Evolutionary conservation across 352 stramenopile species (phyloP).

Genomic region (Phytophthora kernoviae): DNA sequence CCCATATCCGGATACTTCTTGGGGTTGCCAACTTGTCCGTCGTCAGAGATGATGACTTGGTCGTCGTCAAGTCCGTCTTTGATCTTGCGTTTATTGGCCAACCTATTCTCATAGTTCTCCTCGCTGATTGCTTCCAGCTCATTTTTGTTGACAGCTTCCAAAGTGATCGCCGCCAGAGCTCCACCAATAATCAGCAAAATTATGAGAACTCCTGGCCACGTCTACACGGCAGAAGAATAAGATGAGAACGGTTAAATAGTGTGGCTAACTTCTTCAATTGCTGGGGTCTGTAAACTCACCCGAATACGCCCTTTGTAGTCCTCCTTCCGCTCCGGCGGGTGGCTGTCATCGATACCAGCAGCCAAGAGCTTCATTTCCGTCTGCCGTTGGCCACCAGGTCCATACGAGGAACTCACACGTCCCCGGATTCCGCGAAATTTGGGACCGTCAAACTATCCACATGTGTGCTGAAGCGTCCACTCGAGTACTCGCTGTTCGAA

Average conservation of each 20-base stretch:
- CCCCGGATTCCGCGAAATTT: slow-evolving; percentile 4
- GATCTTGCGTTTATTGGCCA: slow-evolving; percentile 42
- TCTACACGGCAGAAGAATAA: slow-evolving; percentile 22
- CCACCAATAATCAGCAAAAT: slow-evolving; percentile 31
- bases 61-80: slow-evolving; percentile 40
- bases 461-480: slow-evolving; percentile 4
- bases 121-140: slow-evolving; percentile 10
- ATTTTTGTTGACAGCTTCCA: slow-evolving; percentile 6
- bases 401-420: background rate
- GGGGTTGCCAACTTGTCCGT: slow-evolving; percentile 60
- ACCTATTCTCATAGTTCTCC: background rate
- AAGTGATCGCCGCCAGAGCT: background rate
- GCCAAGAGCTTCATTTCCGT: slow-evolving; percentile 70
- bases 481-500: slow-evolving; percentile 9
- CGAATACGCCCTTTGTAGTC: slow-evolving; percentile 82
- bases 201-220: slow-evolving; percentile 60
- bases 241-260: background rate
- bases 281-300: background rate
- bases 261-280: background rate
- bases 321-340: slow-evolving; percentile 42
- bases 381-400: slow-evolving; percentile 19
- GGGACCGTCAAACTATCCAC: background rate
- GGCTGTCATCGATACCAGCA: slow-evolving; percentile 34
- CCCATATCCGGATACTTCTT: slow-evolving; percentile 48
- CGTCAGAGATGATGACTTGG: slow-evolving; percentile 47